Base-by-base conservation (phyloP, 805 yeast species). In the Lipomyces japonicus region DNA sequence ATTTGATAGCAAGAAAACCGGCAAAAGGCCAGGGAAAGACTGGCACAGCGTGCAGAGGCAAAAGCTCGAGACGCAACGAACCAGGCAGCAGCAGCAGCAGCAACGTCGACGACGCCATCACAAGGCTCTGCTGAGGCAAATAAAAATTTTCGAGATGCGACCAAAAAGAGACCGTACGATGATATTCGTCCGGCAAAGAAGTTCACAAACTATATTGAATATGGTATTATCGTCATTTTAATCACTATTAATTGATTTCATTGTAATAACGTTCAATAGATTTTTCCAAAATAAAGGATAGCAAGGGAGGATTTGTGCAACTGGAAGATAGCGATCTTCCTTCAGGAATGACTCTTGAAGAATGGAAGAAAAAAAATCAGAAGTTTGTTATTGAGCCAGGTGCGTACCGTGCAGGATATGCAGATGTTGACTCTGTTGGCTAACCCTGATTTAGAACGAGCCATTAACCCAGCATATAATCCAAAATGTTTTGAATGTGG, bases 301-400 rank as follows among this genome's bases (percentile, higher is more conserved):
- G 84, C 1, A 76, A 78, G 61, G 97, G 97, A 60, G 99, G 99
- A 21, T 90, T 82, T 64, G n/a, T n/a, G n/a, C n/a, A n/a, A n/a
- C 72, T 90, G 56, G 63, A 70, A 0, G 78, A 74, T 12, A 75
- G 70, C 59, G 69, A 58, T 51, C 48, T 44, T 2, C 53, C 66
- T 10, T 62, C 58, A 12, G 61, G 61, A 0, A 48, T 62, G 58
- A 69, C 78, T 1, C 64, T 78, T 18, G 81, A 75, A 19, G 80
- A 78, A 32, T 77, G 84, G 81, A 74, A 76, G 54, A 70, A 69
- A n/a, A 78, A 77, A 51, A 31, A 48, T 59, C 60, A 36, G 69
- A 65, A 21, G 53, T 54, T 25, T 35, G 50, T 47, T 46, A 55
- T 3, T 57, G 60, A 49, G 22, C 53, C 46, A 12, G 50, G 55